Base-by-base conservation (phyloP, 768 basidiomycete genomes). In the Suillus occidentalis region DNA sequence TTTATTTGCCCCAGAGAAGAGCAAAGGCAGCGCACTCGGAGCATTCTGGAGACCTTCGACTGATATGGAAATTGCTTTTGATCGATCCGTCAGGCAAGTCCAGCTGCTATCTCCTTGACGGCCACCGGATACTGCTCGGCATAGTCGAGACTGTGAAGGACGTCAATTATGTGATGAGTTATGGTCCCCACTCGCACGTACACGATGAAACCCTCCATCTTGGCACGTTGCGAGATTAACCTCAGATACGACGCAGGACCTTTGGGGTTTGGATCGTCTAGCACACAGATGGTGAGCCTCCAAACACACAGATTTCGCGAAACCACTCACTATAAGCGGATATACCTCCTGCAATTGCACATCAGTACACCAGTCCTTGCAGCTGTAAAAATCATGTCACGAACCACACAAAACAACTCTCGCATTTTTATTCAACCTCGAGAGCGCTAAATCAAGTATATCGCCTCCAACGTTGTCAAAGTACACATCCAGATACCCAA, bases 401-500 rank as follows among this genome's bases (percentile, higher is more conserved):
- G 53, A 65, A 90, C 95, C 96, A 69, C 95, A 97, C 22, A 95
- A 75, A 16, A 86, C 86, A 63, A 97, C 85, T 62, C 95, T 81
- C 6, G 94, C 95, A 50, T 86, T 79, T 73, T 87, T 83, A 49
- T 94, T 94, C 71, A 99, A 73, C 60, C 90, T 81, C 31, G 85
- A 85, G 64, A 97, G 77, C 53, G 86, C 84, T 69, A 95, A 81
- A 73, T 97, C 90, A 63, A 98, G 80, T 45, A 94, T 91, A 37
- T 93, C 90, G 74, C 87, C 88, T 31, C 87, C 89, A 60, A 93
- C 91, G 65, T 93, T 92, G 73, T 94, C 92, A 69, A 95, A 95
- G 75, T 81, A 94, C 1, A 91, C 90, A 68, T 96, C 92, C n/a
- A 94, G 68, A 69, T 88, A 91, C 3, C 91, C 91, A 55, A 91